phyloP scores from a whole-genome alignment of 768 basidiomycete genomes.

The Lactarius deliciosus region DNA sequence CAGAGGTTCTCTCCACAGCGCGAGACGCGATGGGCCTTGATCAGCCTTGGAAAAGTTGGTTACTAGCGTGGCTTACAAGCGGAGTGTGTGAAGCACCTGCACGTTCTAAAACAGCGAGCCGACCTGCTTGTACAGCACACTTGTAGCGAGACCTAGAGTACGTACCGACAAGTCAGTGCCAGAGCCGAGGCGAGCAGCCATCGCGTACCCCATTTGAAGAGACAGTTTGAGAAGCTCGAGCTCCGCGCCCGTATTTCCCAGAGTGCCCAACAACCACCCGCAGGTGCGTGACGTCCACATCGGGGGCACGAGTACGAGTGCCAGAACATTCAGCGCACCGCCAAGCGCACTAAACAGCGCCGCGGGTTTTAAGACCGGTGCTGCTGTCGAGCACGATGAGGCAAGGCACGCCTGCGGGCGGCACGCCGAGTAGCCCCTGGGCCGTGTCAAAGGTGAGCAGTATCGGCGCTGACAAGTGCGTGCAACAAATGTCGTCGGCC shows the following conservation, averaged over 20 bases:
- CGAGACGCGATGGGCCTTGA: conserved; percentile 19
- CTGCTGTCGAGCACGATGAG: conserved; percentile 29
- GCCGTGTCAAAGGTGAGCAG: conserved; percentile 33
- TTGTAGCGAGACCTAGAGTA: conserved; percentile 27
- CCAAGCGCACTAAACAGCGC: not conserved
- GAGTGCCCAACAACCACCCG: conserved; percentile 36
- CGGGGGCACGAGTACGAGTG: conserved; percentile 27
- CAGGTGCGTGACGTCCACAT: conserved; percentile 36
- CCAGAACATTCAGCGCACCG: conserved; percentile 25
- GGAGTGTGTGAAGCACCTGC: conserved; percentile 33
- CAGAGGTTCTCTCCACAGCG: conserved; percentile 31
- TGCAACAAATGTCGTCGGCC: too few species aligned
- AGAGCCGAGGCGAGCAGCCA: not conserved
- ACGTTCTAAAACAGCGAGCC: conserved; percentile 33
- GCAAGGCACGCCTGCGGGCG: conserved; percentile 8
- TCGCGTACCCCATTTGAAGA: conserved; percentile 35
- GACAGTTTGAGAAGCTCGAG: conserved; percentile 32
- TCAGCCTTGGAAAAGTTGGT: conserved; percentile 40
- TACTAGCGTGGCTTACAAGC: conserved; percentile 39
- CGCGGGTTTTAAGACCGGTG: not conserved
- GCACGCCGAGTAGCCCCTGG: conserved; percentile 27
- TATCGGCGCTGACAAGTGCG: conserved; percentile 25
- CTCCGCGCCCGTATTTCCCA: conserved; percentile 33
- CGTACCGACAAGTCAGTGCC: not conserved
- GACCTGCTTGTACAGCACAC: conserved; percentile 35